Evolutionary conservation across 2,329 filamentous ascomycete species (phyloP), one percentile per base, ranked within the genome.

Genomic region (Colletotrichum lupini): DNA sequence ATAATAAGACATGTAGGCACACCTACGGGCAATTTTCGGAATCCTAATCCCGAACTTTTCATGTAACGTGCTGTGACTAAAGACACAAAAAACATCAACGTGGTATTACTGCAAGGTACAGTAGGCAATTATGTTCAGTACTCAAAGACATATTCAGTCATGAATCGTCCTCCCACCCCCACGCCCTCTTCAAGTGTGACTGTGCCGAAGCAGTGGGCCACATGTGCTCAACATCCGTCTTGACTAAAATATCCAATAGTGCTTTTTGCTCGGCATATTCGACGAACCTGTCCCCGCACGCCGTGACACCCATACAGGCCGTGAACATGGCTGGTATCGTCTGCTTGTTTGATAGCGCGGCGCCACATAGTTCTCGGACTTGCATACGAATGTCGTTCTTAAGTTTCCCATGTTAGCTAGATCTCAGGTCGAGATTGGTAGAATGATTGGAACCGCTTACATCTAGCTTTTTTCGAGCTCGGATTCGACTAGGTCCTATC

Each of bases 261-360:
- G 85, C 87, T 64, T 84, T 81, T 74, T 89, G 87, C 57, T 89
- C 87, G 16, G 74, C 68, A 9, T 78, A 78, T 30, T 86, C 82
- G 1, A 79, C 80, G 66, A 89, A 89, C 65, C 85, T 83, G 75
- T 89, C 87, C 0, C 88, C 88, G 71, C 84, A 78, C 2, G 77
- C 77, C 1, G 85, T 85, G 74, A 90, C 88, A 2, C 87, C 88
- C 84, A 90, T 88, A 22, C 85, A 88, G 0, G 87, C 86, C 1
- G 87, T 88, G 70, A 91, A 89, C 80, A 90, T 85, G 55, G 85
- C 85, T 0, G 90, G 89, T 30, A 89, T 87, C 1, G 86, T 88
- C 78, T 84, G 85, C 52, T 86, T 82, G 77, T 92, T 92, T 32
- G 86, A 87, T 12, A 88, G 78, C 0, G 88, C 89, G 46, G 91